phyloP scores from a whole-genome alignment of 768 basidiomycete species.

The Tephrocybe sp. region DNA sequence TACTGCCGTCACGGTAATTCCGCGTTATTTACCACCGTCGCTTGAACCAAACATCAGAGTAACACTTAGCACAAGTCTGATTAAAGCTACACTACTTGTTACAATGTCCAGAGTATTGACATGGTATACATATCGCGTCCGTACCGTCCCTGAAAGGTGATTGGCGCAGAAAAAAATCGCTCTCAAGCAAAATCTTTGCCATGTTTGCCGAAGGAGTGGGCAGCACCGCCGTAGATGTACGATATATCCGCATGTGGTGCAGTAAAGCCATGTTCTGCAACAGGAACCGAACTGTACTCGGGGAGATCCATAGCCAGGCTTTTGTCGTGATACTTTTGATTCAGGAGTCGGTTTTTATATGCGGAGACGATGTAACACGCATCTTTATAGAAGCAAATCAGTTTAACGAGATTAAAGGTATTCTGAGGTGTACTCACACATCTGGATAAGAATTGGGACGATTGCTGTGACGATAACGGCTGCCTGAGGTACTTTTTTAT shows the following conservation, averaged over 20 bases:
- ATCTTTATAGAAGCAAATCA: constrained; percentile 25
- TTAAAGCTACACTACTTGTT: too few species aligned
- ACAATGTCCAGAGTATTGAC: too few species aligned
- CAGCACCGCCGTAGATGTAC: constrained; percentile 33
- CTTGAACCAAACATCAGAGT: constrained; percentile 14
- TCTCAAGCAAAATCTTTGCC: too few species aligned
- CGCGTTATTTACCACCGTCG: constrained; percentile 13
- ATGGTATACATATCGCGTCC: too few species aligned
- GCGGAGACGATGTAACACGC: constrained; percentile 36
- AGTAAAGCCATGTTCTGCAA: constrained; percentile 26
- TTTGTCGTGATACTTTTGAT: constrained; percentile 25
- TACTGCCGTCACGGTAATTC: too few species aligned
- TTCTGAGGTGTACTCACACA: constrained; percentile 30
- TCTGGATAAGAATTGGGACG: constrained; percentile 37
- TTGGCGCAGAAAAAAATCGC: too few species aligned
- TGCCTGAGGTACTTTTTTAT: constrained; percentile 26
- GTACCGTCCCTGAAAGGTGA: too few species aligned
- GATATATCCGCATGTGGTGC: constrained; percentile 24
- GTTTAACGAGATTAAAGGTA: neutral
- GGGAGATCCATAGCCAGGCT: constrained; percentile 20
- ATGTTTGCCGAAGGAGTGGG: constrained; percentile 8
- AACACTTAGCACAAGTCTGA: too few species aligned
- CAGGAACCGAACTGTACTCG: constrained; percentile 26
- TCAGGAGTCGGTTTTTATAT: constrained; percentile 32
- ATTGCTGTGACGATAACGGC: constrained; percentile 30